phyloP scores from a whole-genome alignment of 2,329 filamentous ascomycete genomes.

The Apiospora pterosperma region DNA sequence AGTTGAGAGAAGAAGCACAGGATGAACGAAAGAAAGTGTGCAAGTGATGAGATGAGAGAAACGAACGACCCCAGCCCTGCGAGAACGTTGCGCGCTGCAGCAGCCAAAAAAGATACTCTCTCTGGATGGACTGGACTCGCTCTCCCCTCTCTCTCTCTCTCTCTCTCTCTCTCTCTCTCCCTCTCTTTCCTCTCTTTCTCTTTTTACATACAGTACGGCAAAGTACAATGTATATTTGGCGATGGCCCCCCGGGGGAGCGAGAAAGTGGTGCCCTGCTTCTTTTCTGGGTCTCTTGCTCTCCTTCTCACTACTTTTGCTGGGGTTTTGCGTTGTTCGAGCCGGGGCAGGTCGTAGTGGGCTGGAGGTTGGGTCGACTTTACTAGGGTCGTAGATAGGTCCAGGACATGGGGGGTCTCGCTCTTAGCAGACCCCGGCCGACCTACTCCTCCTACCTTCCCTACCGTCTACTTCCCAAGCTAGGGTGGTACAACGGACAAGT shows the following conservation, averaged over 20 bases:
- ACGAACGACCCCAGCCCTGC: slow-evolving; percentile 3
- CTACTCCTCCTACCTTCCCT: background rate
- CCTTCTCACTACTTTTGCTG: slow-evolving; percentile 6
- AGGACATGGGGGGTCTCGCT: slow-evolving; percentile 5
- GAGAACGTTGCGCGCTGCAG: background rate
- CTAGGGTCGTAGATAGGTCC: slow-evolving; percentile 1
- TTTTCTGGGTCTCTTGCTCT: slow-evolving; percentile 2
- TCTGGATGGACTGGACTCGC: background rate
- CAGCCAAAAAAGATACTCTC: background rate
- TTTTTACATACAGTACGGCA: slow-evolving; percentile 1
- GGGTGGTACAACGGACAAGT: slow-evolving; percentile 7
- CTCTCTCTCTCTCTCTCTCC: background rate
- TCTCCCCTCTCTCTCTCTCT: background rate
- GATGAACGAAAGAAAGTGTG: background rate
- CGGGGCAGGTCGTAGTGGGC: slow-evolving; percentile 7
- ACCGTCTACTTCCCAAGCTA: background rate
- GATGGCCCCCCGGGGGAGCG: background rate
- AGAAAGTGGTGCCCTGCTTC: slow-evolving; percentile 3
- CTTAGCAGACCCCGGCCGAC: slow-evolving; percentile 2
- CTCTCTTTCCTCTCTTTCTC: background rate
- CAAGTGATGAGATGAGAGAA: slow-evolving; percentile 4
- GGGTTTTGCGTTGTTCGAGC: slow-evolving; percentile 9
- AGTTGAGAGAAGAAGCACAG: slow-evolving; percentile 2
- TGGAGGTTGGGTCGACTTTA: slow-evolving; percentile 7
- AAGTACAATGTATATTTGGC: slow-evolving; percentile 3